Conservation (phyloP, 345 rosid genomes). For the Camelina sativa region DNA sequence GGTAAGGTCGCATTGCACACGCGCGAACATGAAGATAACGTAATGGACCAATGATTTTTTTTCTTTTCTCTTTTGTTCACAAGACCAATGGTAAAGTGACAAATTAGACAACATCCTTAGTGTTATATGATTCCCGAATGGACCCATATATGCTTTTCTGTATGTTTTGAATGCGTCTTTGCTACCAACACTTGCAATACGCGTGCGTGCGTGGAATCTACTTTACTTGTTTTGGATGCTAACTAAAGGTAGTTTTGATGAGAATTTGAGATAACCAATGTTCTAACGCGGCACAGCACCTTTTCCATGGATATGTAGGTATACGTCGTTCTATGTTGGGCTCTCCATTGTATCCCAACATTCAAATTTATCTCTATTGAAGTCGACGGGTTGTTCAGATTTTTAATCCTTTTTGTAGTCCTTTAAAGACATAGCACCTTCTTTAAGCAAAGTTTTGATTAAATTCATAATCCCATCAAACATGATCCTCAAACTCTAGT, state of each 20-base stretch:
- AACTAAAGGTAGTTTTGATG: constrained; percentile 12
- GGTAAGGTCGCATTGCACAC: constrained; percentile 37
- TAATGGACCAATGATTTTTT: constrained; percentile 38
- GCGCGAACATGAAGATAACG: constrained; percentile 43
- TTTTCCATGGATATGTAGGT: no score
- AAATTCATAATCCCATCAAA: no score
- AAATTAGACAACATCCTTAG: constrained; percentile 28
- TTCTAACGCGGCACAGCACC: no score
- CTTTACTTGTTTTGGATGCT: constrained; percentile 41
- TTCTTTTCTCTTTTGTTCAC: not conserved
- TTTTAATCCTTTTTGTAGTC: no score
- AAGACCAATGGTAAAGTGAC: constrained; percentile 37
- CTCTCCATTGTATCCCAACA: no score
- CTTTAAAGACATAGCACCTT: no score
- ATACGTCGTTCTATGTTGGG: no score
- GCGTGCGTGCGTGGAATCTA: constrained; percentile 41
- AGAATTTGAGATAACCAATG: no score
- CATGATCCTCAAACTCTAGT: no score
- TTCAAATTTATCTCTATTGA: no score
- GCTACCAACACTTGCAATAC: constrained; percentile 25
- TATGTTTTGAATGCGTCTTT: constrained; percentile 24
- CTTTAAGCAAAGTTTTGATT: no score
- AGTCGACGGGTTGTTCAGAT: no score
- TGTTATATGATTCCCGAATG: constrained; percentile 37
- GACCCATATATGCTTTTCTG: constrained; percentile 36